Evolutionary conservation across 1,284 basidiomycete genomes (phyloP).

Genomic region (Uromyces viciae-fabae): DNA sequence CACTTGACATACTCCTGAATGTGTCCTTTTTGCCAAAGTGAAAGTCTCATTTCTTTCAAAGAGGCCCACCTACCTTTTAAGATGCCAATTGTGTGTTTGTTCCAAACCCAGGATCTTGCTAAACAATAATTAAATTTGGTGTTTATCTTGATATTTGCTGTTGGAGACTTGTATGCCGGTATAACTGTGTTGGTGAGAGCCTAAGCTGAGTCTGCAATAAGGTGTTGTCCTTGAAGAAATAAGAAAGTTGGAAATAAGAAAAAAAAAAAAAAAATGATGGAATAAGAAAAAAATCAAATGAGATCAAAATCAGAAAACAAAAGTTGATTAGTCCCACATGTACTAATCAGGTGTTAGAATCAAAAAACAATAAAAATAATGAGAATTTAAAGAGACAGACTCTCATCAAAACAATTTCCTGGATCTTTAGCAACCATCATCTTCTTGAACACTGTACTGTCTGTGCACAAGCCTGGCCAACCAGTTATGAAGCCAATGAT

Average conservation of each 20-base stretch:
- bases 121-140: slow-evolving; percentile 13
- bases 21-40: neutral
- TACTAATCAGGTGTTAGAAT: neutral
- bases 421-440: too few relatives aligned
- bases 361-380: neutral
- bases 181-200: neutral
- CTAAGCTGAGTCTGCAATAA: slow-evolving; percentile 1
- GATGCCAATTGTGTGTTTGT: slow-evolving; percentile 13
- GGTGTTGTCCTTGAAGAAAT: neutral
- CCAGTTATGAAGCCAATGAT: neutral
- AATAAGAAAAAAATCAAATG: too few relatives aligned
- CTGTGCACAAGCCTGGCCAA: slow-evolving; percentile 12
- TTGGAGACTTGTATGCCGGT: slow-evolving; percentile 17
- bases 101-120: neutral
- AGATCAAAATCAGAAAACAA: too few relatives aligned
- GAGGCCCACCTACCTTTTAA: neutral
- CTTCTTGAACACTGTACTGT: neutral
- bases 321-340: too few relatives aligned
- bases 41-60: neutral
- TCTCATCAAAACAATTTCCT: neutral
- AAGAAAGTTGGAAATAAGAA: too few relatives aligned
- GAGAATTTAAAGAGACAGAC: too few relatives aligned
- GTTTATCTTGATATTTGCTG: neutral
- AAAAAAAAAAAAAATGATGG: too few relatives aligned
- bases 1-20: neutral